These are phyloP conservation scores for Agaricus sinodeliciosus DNA, from an alignment of 768 basidiomycete genomes.

Conservation along the genomic window DNA sequence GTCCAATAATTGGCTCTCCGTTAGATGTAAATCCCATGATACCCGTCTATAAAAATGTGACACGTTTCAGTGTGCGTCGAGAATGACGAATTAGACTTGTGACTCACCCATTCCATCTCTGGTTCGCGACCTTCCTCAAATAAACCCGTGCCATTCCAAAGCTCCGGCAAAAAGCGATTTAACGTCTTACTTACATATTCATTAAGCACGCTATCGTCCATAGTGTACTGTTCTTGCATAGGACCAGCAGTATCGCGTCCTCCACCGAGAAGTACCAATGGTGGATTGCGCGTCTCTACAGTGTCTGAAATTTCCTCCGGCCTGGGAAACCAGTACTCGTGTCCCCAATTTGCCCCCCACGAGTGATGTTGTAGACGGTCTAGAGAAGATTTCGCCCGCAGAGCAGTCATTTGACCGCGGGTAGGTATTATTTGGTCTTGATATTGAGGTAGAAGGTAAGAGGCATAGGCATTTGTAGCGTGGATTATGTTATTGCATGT, in stretches of 20 bases:
- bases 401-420: conserved; percentile 59
- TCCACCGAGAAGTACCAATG: conserved; percentile 71
- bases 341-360: conserved; percentile 46
- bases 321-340: conserved; percentile 83
- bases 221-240: conserved; percentile 39
- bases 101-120: conserved; percentile 77
- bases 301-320: conserved; percentile 21
- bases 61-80: not conserved
- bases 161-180: conserved; percentile 49
- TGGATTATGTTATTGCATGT: conserved; percentile 64
- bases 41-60: conserved; percentile 50
- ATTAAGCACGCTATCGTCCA: conserved; percentile 55
- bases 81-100: not conserved
- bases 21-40: conserved; percentile 71
- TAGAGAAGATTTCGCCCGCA: conserved; percentile 29
- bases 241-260: conserved; percentile 41
- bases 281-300: conserved; percentile 25
- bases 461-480: conserved; percentile 82
- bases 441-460: conserved; percentile 57
- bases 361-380: conserved; percentile 34
- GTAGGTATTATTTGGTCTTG: conserved; percentile 53
- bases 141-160: conserved; percentile 41
- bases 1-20: conserved; percentile 60
- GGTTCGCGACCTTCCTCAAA: conserved; percentile 43
- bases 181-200: conserved; percentile 39